Conservation (phyloP, 352 stramenopile species). For the Phytophthora chlamydospora region DNA sequence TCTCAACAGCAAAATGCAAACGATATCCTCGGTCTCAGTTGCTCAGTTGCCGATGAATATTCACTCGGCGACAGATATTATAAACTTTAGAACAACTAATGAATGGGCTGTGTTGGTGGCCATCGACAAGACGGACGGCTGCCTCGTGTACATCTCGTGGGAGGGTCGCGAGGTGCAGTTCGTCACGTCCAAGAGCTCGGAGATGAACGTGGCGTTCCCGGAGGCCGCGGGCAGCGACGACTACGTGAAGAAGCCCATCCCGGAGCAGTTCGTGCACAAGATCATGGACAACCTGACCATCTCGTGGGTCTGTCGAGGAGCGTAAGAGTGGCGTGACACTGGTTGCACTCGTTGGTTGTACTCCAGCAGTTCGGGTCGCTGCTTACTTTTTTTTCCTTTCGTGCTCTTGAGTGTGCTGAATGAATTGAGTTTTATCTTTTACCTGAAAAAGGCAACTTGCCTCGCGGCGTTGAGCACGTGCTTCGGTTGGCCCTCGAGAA, state of each 20-base stretch:
- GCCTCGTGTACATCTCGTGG: slow-evolving; percentile 95
- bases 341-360: not conserved
- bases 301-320: slow-evolving; percentile 41
- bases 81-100: too few relatives aligned
- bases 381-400: slow-evolving; percentile 16
- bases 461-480: too few relatives aligned
- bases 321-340: not conserved
- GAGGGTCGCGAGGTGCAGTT: slow-evolving; percentile 90
- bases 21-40: too few relatives aligned
- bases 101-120: slow-evolving; percentile 27
- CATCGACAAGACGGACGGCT: slow-evolving; percentile 99
- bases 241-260: slow-evolving; percentile 96
- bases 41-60: too few relatives aligned
- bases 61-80: too few relatives aligned
- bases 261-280: slow-evolving; percentile 97
- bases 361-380: not conserved
- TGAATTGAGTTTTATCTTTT: slow-evolving; percentile 33
- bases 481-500: too few relatives aligned
- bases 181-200: slow-evolving; percentile 96
- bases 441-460: too few relatives aligned
- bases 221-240: slow-evolving; percentile 82
- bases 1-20: slow-evolving; percentile 4
- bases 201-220: slow-evolving; percentile 97
- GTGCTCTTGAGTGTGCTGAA: slow-evolving; percentile 19
- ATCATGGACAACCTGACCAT: slow-evolving; percentile 87